Evolutionary conservation across 345 rosid genomes (phyloP).

Genomic region (Gossypium sturtianum): DNA sequence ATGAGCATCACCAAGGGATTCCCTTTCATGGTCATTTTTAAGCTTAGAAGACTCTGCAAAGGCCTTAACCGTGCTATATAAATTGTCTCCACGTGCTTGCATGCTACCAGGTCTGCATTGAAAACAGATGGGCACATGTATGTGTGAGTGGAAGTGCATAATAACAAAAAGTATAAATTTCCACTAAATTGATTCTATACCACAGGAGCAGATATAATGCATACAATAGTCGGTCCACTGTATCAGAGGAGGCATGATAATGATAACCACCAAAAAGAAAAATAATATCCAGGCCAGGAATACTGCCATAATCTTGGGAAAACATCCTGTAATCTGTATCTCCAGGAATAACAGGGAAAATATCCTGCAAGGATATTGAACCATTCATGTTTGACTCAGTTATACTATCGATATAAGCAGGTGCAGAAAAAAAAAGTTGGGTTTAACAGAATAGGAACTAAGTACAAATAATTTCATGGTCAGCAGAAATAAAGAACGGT

Average conservation of each 20-base stretch:
- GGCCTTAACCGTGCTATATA: slow-evolving; percentile 62
- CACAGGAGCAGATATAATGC: slow-evolving; percentile 58
- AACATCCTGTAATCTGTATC: slow-evolving; percentile 95
- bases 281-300: slow-evolving; percentile 96
- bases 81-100: slow-evolving; percentile 98
- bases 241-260: slow-evolving; percentile 91
- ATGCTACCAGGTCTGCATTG: slow-evolving; percentile 90
- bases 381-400: neutral
- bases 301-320: slow-evolving; percentile 77
- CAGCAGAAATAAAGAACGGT: neutral
- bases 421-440: too few relatives aligned
- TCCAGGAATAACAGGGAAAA: slow-evolving; percentile 87
- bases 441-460: neutral
- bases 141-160: slow-evolving; percentile 17
- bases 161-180: slow-evolving; percentile 19
- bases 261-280: slow-evolving; percentile 94
- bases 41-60: slow-evolving; percentile 76
- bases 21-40: slow-evolving; percentile 52
- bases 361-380: slow-evolving; percentile 49
- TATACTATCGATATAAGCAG: neutral
- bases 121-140: neutral
- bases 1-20: slow-evolving; percentile 29
- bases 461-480: neutral
- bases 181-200: slow-evolving; percentile 35
- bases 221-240: slow-evolving; percentile 94